Conservation (phyloP, 2,329 filamentous ascomycete genomes). For the Hymenoscyphus repandus region DNA sequence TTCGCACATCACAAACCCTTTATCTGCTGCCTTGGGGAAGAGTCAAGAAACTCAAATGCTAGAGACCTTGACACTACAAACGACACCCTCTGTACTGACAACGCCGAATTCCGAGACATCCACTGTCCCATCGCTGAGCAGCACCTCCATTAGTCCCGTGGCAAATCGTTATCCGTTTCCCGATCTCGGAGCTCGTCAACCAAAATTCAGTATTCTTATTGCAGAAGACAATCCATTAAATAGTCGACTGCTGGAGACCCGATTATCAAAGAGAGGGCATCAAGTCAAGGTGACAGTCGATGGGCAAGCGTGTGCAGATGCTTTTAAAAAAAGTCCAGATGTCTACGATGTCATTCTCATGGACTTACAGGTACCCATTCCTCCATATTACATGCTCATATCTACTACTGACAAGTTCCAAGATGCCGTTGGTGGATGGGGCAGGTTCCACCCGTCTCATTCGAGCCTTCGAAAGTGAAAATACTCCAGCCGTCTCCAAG, state of each 20-base stretch:
- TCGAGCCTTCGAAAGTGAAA: conserved; percentile 13
- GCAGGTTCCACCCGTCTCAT: conserved; percentile 15
- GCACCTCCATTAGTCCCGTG: not conserved
- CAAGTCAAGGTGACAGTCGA: conserved; percentile 67
- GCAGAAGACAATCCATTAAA: conserved; percentile 81
- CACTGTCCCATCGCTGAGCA: not conserved
- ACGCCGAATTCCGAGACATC: not conserved
- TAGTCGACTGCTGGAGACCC: conserved; percentile 72
- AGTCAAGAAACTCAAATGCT: not conserved
- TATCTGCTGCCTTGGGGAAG: not conserved
- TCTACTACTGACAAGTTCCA: not conserved
- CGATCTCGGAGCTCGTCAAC: not conserved
- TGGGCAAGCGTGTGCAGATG: conserved; percentile 69
- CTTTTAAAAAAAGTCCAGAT: conserved; percentile 51
- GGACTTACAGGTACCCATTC: conserved; percentile 17
- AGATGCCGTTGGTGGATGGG: conserved; percentile 22
- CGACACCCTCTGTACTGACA: not conserved
- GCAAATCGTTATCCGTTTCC: conserved; percentile 9
- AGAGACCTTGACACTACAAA: not conserved
- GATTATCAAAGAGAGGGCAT: conserved; percentile 67
- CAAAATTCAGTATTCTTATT: conserved; percentile 49
- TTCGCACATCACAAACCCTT: conserved; percentile 1
- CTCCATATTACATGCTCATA: not conserved
- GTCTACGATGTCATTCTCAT: conserved; percentile 21
- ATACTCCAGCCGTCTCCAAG: not conserved